These are phyloP conservation scores for Aspergillus olivimuriae DNA, from an alignment of 495 filamentous ascomycete genomes.

Conservation along the genomic window DNA sequence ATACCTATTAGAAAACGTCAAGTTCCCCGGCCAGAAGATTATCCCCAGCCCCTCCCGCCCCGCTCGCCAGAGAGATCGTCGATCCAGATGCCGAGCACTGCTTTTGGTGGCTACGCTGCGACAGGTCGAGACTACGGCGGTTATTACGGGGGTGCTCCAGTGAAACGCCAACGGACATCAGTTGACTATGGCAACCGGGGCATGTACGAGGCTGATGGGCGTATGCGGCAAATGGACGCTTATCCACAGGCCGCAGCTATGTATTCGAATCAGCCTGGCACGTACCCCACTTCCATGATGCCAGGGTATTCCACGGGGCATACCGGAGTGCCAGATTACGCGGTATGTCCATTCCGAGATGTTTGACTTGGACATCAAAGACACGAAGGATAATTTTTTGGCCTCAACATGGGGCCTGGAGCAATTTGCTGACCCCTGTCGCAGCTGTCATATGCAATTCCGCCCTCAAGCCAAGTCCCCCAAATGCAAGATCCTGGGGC, in stretches of 20 bases:
- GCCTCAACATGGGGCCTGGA: slow-evolving; percentile 1
- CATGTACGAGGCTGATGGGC: slow-evolving; percentile 35
- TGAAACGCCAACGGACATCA: slow-evolving; percentile 40
- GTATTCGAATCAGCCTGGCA: slow-evolving; percentile 30
- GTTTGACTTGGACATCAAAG: too few species aligned
- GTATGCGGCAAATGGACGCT: slow-evolving; percentile 37
- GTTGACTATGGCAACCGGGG: slow-evolving; percentile 36
- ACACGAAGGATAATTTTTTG: too few species aligned
- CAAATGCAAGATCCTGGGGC: slow-evolving; percentile 35
- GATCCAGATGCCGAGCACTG: slow-evolving; percentile 31
- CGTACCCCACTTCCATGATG: slow-evolving; percentile 35
- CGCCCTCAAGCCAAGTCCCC: slow-evolving; percentile 26
- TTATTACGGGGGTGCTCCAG: slow-evolving; percentile 27
- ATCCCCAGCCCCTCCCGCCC: slow-evolving; percentile 27
- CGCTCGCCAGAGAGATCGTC: slow-evolving; percentile 38
- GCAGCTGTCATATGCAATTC: slow-evolving; percentile 34
- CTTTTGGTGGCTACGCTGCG: slow-evolving; percentile 32
- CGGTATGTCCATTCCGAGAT: slow-evolving; percentile 28
- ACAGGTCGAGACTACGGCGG: slow-evolving; percentile 30
- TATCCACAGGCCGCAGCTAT: slow-evolving; percentile 34
- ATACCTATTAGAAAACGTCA: slow-evolving; percentile 31
- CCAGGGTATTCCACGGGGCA: slow-evolving; percentile 33
- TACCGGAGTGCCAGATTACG: slow-evolving; percentile 35
- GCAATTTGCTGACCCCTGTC: not conserved
- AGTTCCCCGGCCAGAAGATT: slow-evolving; percentile 34